Percentiles rank a stretch among this genome's conserved stretches.
Conservation (phyloP, 1,139 yeast species). For the Kodamaea alishanica region DNA sequence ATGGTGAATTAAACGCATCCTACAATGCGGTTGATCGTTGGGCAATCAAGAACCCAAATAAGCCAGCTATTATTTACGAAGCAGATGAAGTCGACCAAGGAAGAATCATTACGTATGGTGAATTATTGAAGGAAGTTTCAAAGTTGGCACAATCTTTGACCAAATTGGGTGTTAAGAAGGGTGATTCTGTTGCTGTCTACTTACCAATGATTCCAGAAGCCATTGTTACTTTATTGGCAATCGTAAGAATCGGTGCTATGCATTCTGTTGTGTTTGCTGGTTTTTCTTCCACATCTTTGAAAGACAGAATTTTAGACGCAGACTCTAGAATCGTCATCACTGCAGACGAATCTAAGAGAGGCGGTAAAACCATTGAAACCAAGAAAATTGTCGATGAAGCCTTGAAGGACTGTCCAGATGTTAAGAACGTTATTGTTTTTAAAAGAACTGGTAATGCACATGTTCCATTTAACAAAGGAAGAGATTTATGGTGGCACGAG, state of each 20-base stretch:
- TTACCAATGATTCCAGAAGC: conserved; percentile 89
- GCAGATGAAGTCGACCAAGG: conserved; percentile 74
- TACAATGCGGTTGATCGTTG: conserved; percentile 80
- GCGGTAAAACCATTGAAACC: conserved; percentile 79
- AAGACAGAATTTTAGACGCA: conserved; percentile 78
- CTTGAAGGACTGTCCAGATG: conserved; percentile 63
- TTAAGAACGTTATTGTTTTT: conserved; percentile 65
- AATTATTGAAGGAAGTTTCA: conserved; percentile 65
- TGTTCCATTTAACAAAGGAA: conserved; percentile 56
- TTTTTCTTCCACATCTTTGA: conserved; percentile 68
- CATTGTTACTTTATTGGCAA: conserved; percentile 66
- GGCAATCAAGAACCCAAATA: conserved; percentile 66
- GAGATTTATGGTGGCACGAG: conserved; percentile 83
- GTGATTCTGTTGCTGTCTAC: conserved; percentile 82
- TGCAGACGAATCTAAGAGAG: conserved; percentile 78
- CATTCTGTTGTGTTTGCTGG: conserved; percentile 88
- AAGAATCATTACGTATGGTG: conserved; percentile 62
- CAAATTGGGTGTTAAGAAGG: conserved; percentile 68
- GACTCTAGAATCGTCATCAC: conserved; percentile 70
- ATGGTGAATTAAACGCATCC: conserved; percentile 73
- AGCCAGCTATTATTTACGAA: conserved; percentile 75
- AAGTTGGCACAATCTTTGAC: conserved; percentile 67
- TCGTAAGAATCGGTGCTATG: conserved; percentile 73
- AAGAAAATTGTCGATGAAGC: conserved; percentile 84
- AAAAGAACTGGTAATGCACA: conserved; percentile 68